A percentile compares a stretch with the other conserved stretches of the same genome.
Evolutionary conservation across 192 early-diverging fungal genomes (phyloP).

Genomic region (Gorgonomyces haynaldii): DNA sequence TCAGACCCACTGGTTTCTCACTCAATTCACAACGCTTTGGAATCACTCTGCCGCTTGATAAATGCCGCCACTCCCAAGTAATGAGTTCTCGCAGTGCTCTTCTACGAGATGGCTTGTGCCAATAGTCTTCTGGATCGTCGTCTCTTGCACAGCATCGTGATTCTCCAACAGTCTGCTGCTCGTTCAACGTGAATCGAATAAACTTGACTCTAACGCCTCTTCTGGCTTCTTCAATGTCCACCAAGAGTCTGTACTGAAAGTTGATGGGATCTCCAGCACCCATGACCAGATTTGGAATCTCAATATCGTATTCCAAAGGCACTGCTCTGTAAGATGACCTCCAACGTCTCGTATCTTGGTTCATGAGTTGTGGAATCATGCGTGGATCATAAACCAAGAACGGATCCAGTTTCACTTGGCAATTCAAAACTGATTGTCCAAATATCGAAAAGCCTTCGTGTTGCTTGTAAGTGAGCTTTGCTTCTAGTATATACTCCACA

Average conservation of each 20-base stretch:
- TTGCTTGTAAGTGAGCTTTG: not conserved
- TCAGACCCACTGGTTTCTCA: not conserved
- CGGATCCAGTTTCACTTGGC: slow-evolving; percentile 12
- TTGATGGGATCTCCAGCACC: slow-evolving; percentile 31
- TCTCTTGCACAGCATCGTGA: slow-evolving; percentile 11
- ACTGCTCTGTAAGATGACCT: slow-evolving; percentile 25
- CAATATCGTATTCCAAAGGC: slow-evolving; percentile 43
- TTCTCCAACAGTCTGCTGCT: slow-evolving; percentile 31
- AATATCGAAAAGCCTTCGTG: not conserved
- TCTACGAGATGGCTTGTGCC: slow-evolving; percentile 5
- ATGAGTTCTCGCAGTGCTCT: too few relatives aligned
- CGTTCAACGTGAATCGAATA: slow-evolving; percentile 24
- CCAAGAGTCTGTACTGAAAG: slow-evolving; percentile 32
- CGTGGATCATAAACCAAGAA: slow-evolving; percentile 35
- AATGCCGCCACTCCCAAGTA: not conserved
- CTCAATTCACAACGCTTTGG: not conserved
- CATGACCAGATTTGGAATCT: slow-evolving; percentile 25
- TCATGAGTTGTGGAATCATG: slow-evolving; percentile 32
- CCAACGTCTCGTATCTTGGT: slow-evolving; percentile 38
- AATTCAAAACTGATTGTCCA: slow-evolving; percentile 4
- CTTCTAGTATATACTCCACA: slow-evolving; percentile 4
- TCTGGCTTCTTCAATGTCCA: slow-evolving; percentile 27
- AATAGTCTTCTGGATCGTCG: slow-evolving; percentile 8
- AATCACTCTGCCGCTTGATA: not conserved
- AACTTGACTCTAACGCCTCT: slow-evolving; percentile 28